Evolutionary conservation across 2,329 filamentous ascomycete genomes (phyloP).

Genomic region (Colletotrichum graminicola): DNA sequence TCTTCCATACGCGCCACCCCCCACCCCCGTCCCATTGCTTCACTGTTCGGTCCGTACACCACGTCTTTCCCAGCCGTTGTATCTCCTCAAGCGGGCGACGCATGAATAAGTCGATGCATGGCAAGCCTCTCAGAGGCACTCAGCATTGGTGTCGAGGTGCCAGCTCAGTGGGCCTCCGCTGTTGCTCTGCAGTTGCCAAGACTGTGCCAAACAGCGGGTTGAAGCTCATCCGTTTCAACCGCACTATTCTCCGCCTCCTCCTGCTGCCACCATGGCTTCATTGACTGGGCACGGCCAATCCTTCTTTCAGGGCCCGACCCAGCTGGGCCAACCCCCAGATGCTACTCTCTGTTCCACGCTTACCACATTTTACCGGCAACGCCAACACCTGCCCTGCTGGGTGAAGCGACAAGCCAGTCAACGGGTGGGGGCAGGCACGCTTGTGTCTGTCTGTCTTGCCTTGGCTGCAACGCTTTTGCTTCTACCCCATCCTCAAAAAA

Average conservation of each 20-base stretch:
- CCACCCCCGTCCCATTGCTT: slow-evolving; percentile 13
- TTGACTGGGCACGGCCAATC: slow-evolving; percentile 39
- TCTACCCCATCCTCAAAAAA: neutral
- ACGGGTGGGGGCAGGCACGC: neutral
- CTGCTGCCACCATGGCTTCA: slow-evolving; percentile 26
- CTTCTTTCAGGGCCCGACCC: slow-evolving; percentile 41
- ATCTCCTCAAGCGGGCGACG: neutral
- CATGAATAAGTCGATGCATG: slow-evolving; percentile 3
- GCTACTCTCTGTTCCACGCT: slow-evolving; percentile 11
- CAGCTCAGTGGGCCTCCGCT: slow-evolving; percentile 35
- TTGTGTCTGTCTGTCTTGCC: slow-evolving; percentile 1
- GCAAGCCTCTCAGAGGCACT: neutral
- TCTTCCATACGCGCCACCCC: neutral
- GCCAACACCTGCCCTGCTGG: slow-evolving; percentile 24
- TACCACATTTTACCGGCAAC: slow-evolving; percentile 30
- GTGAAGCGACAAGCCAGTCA: neutral
- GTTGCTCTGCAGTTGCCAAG: slow-evolving; percentile 39
- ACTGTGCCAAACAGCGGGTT: slow-evolving; percentile 35
- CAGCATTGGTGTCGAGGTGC: slow-evolving; percentile 28
- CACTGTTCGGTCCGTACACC: slow-evolving; percentile 23
- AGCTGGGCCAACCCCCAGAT: slow-evolving; percentile 38
- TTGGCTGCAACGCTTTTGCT: neutral
- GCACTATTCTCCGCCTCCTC: slow-evolving; percentile 25
- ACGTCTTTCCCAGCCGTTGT: slow-evolving; percentile 2
- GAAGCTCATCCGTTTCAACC: slow-evolving; percentile 42